Evolutionary conservation across 441 rosid species (phyloP).

Genomic region (Adansonia gregorii): DNA sequence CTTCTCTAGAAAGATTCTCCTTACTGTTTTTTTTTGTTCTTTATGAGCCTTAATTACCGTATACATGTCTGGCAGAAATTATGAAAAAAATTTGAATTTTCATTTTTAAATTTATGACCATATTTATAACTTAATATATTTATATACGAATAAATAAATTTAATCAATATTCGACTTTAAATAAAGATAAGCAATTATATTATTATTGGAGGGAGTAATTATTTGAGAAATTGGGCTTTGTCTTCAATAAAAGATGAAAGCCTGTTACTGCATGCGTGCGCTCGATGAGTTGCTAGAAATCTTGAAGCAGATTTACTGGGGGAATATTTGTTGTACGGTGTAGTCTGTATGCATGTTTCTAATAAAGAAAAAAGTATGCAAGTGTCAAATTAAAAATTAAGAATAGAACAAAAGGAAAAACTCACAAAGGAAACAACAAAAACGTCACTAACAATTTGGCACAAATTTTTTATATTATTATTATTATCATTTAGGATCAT

Average conservation of each 20-base stretch:
- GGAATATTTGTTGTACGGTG: background rate
- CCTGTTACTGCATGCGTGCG: background rate
- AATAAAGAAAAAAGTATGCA: background rate
- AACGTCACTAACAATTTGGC: conserved; percentile 26
- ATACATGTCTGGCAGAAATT: no score
- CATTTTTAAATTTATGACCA: no score
- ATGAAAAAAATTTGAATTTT: no score
- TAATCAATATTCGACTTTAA: no score
- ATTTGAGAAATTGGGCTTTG: conserved; percentile 6
- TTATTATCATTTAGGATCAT: background rate
- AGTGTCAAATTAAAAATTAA: background rate
- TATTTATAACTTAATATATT: no score
- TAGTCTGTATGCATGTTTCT: background rate
- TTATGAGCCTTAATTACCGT: no score
- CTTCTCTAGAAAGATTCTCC: background rate
- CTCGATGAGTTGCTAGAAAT: background rate
- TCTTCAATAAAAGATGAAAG: background rate
- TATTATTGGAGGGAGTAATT: background rate
- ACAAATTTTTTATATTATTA: background rate
- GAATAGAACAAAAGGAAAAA: conserved; percentile 17
- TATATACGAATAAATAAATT: no score
- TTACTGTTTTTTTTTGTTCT: rapidly evolving
- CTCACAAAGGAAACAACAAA: conserved; percentile 20
- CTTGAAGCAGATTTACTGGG: background rate
- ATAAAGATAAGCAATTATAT: no score